Evolutionary conservation across 2,329 filamentous ascomycete genomes (phyloP).

Genomic region (Aspergillus awamori): DNA sequence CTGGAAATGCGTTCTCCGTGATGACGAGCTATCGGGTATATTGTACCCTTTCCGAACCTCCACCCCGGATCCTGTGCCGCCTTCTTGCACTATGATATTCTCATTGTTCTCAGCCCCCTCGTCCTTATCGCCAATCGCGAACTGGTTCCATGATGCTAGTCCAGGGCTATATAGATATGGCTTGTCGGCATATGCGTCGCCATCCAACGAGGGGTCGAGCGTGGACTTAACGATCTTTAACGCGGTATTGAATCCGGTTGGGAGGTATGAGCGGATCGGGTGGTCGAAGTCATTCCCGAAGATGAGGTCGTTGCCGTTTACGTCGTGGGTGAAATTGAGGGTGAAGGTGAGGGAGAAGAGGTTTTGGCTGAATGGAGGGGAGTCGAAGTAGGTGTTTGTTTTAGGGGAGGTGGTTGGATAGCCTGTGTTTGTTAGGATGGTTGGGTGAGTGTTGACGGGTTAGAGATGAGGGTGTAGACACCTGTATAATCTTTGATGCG

Average conservation of each 20-base stretch:
- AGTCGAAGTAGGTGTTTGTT: conserved; percentile 76
- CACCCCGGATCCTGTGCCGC: conserved; percentile 60
- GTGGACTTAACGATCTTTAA: conserved; percentile 86
- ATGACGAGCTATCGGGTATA: conserved; percentile 57
- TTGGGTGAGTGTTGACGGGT: background rate
- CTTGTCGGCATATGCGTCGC: conserved; percentile 82
- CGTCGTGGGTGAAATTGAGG: conserved; percentile 70
- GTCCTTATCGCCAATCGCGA: conserved; percentile 49
- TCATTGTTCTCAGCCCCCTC: conserved; percentile 32
- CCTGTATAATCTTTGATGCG: conserved; percentile 67
- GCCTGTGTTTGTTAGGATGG: conserved; percentile 48
- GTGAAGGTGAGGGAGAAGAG: conserved; percentile 83
- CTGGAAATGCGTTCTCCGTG: conserved; percentile 64
- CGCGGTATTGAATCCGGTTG: conserved; percentile 82
- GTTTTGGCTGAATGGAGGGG: conserved; percentile 70
- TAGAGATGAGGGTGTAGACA: conserved; percentile 15
- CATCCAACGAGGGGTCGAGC: conserved; percentile 88
- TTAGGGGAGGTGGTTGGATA: conserved; percentile 70
- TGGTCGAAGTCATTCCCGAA: conserved; percentile 96
- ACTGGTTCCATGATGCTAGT: conserved; percentile 75
- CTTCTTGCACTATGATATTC: conserved; percentile 64
- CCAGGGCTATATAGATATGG: conserved; percentile 86
- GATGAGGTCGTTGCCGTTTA: conserved; percentile 73
- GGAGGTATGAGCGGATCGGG: conserved; percentile 82
- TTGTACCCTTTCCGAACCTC: conserved; percentile 51